Evolutionary conservation across 2,329 filamentous ascomycete genomes (phyloP).

Genomic region (Aureobasidium lini): DNA sequence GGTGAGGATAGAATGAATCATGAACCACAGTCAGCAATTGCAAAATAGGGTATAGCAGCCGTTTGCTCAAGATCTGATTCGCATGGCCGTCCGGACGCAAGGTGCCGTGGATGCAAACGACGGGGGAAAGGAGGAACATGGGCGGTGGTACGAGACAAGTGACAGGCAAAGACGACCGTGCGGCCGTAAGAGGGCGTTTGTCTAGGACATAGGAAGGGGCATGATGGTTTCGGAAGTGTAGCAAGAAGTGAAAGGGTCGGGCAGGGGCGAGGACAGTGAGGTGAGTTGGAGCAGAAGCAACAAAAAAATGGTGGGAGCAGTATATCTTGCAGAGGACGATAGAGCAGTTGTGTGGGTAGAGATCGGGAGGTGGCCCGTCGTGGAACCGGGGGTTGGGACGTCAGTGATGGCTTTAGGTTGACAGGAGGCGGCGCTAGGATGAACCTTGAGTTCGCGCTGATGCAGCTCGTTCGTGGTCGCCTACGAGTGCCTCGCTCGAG

Average conservation of each 20-base stretch:
- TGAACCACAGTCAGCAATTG: background rate
- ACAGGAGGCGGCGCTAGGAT: background rate
- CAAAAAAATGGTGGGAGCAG: background rate
- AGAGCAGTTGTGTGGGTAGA: background rate
- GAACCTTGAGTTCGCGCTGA: background rate
- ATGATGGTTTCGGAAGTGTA: background rate
- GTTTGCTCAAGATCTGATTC: background rate
- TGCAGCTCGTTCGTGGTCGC: background rate
- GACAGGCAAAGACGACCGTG: constrained; percentile 7
- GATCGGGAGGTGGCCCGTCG: background rate
- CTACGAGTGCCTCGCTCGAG: too few relatives aligned
- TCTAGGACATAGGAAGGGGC: background rate
- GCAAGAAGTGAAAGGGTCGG: background rate
- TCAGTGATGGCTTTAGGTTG: background rate
- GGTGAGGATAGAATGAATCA: background rate
- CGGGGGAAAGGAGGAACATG: constrained; percentile 6
- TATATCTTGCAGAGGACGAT: background rate
- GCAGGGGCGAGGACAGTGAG: background rate
- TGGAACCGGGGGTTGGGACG: background rate
- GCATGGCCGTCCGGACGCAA: background rate
- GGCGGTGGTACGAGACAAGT: constrained; percentile 2
- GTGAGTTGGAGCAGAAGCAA: background rate
- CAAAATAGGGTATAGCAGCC: constrained; percentile 8
- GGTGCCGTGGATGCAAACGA: constrained; percentile 2
- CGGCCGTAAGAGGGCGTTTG: constrained; percentile 8